phyloP scores from a whole-genome alignment of 768 basidiomycete genomes.

The Trametes cubensis region DNA sequence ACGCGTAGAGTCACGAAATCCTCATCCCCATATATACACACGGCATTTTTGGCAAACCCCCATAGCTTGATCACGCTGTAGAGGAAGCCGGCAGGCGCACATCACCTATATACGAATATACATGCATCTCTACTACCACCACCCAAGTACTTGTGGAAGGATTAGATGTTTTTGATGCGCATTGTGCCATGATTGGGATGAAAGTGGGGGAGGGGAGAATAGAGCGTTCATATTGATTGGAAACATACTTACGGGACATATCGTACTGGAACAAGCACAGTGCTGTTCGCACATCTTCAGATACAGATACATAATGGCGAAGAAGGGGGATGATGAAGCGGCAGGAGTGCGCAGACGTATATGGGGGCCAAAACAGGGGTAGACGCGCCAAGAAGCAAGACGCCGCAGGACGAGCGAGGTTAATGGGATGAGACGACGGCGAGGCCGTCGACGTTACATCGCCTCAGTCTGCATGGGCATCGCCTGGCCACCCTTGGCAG shows the following conservation, averaged over 20 bases:
- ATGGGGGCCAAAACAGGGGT: neutral
- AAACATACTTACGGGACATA: constrained; percentile 4
- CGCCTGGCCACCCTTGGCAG: constrained; percentile 84
- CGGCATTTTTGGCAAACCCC: neutral
- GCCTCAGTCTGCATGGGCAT: constrained; percentile 65
- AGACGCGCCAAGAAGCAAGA: too few species aligned
- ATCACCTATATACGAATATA: too few species aligned
- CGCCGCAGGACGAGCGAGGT: too few species aligned
- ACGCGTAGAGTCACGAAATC: neutral
- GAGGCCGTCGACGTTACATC: constrained; percentile 21
- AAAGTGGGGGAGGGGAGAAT: neutral
- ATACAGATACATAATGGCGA: constrained; percentile 13
- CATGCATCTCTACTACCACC: neutral
- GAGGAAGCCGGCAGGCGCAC: too few species aligned
- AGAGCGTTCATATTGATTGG: constrained; percentile 1
- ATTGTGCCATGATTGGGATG: neutral
- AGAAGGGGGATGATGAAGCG: neutral
- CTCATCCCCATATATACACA: too few species aligned
- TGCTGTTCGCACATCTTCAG: neutral
- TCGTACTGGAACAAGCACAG: constrained; percentile 6
- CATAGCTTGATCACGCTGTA: too few species aligned
- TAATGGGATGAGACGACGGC: too few species aligned
- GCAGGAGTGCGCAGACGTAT: neutral
- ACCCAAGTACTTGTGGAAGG: neutral
- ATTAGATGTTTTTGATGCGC: neutral